Evolutionary conservation across 345 rosid genomes (phyloP).

Genomic region (Salix purpurea): DNA sequence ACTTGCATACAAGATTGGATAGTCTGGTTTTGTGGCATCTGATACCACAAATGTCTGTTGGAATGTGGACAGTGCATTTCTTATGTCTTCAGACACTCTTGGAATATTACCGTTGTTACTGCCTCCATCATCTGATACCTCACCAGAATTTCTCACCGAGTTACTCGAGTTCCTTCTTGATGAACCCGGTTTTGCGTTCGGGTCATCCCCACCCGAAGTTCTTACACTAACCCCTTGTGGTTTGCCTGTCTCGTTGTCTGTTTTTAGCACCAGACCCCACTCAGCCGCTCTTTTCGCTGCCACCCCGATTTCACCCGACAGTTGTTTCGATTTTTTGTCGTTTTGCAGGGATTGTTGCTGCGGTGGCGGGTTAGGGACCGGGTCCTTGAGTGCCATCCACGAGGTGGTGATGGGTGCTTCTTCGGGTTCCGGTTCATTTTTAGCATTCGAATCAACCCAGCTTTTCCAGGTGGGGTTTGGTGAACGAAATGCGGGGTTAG

Average conservation of each 20-base stretch:
- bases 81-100: constrained; percentile 71
- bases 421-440: constrained; percentile 13
- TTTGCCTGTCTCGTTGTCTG: constrained; percentile 75
- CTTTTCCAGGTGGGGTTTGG: constrained; percentile 46
- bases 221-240: constrained; percentile 71
- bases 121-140: constrained; percentile 40
- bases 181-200: constrained; percentile 32
- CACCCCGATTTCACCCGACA: constrained; percentile 39
- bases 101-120: constrained; percentile 46
- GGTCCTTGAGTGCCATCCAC: constrained; percentile 89
- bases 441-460: constrained; percentile 36
- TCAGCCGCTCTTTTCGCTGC: constrained; percentile 92
- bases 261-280: constrained; percentile 88
- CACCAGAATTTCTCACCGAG: constrained; percentile 75
- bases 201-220: constrained; percentile 76
- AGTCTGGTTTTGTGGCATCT: constrained; percentile 89
- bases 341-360: constrained; percentile 3
- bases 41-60: constrained; percentile 95
- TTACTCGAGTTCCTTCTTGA: constrained; percentile 62
- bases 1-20: constrained; percentile 90
- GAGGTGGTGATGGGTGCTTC: constrained; percentile 34
- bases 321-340: constrained; percentile 12
- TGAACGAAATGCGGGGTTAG: constrained; percentile 45
- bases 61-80: constrained; percentile 75
- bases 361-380: constrained; percentile 16